Percentiles rank a stretch among this genome's conserved stretches.
Evolutionary conservation across 2,329 filamentous ascomycete species (phyloP).

Genomic region (Rhinocladiella similis): DNA sequence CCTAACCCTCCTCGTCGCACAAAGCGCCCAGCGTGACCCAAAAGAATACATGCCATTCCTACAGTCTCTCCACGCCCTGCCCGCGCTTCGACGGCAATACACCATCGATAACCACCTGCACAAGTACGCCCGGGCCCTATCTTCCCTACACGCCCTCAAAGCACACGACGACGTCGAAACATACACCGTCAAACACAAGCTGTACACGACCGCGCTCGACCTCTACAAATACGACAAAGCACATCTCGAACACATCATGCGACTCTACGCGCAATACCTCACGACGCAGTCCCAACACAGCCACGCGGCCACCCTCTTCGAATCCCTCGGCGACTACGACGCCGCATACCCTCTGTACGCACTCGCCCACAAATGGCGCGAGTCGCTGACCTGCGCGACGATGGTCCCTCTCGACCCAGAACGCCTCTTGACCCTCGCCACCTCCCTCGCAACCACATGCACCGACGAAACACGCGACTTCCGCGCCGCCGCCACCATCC

Average conservation of each 20-base stretch:
- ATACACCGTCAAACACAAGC: slow-evolving; percentile 75
- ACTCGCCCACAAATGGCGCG: slow-evolving; percentile 83
- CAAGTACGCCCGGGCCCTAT: slow-evolving; percentile 73
- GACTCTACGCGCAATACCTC: slow-evolving; percentile 77
- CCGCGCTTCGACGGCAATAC: slow-evolving; percentile 70
- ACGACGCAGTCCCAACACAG: slow-evolving; percentile 73
- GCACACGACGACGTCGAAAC: slow-evolving; percentile 74
- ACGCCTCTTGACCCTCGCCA: slow-evolving; percentile 68
- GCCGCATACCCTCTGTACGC: slow-evolving; percentile 82
- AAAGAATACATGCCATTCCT: slow-evolving; percentile 94
- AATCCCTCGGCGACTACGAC: slow-evolving; percentile 73
- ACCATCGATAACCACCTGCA: slow-evolving; percentile 86
- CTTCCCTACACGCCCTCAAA: slow-evolving; percentile 70
- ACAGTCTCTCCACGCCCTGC: slow-evolving; percentile 76
- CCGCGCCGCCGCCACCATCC: slow-evolving; percentile 72
- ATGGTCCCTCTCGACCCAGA: slow-evolving; percentile 63
- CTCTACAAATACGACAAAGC: slow-evolving; percentile 79
- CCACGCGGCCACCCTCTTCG: slow-evolving; percentile 85
- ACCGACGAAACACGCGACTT: slow-evolving; percentile 80
- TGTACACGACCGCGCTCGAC: slow-evolving; percentile 75
- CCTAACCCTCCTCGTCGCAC: slow-evolving; percentile 83
- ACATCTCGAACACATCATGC: slow-evolving; percentile 67
- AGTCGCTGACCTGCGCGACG: slow-evolving; percentile 78
- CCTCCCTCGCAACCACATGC: slow-evolving; percentile 72
- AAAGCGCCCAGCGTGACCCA: slow-evolving; percentile 94